Evolutionary conservation across 371 early-diverging fungal species (phyloP), one percentile per base, ranked within the genome.

Genomic region (Gilbertella persicaria): DNA sequence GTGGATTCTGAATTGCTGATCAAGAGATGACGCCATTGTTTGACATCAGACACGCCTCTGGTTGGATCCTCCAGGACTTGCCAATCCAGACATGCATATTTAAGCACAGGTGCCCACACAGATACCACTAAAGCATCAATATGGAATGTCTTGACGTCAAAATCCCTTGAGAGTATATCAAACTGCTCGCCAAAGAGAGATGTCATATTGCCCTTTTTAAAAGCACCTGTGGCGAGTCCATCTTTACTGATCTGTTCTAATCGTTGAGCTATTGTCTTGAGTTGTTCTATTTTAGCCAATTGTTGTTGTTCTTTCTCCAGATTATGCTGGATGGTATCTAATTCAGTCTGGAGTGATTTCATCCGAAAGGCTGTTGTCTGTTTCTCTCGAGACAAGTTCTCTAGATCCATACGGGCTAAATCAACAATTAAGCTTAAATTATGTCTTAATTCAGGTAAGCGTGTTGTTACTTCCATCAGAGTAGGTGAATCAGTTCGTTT

Each of bases 371-470:
- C 59, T 25, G 73, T 81, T 0, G 73, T 60, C 19, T 82, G 77
- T 29, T 80, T 77, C 38, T 84, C 83, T 26, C 85, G 53, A 1
- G 86, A 68, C 19, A 88, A 33, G 28, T 88, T 85, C 45, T 89
- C 77, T 28, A 93, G 59, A 59, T 92, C 89, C 10, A 71, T 62
- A 43, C 85, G 78, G 0, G 91, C 75, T 24, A 90, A 69, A 45
- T 89, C 89, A 0, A 84, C 86, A 51, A 93, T 66, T 3, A 91
- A 60, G 4, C 84, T 78, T 10, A 92, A 50, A 45, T 94, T 94
- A 59, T 94, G 88, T 13, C 90, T 82, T 20, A 94, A 69, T 58
- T 94, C 94, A 3, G 87, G 90, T 30, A 87, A 62, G 17, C 78
- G 80, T 21, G 73, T 79, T 24, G 79, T 78, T 2, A 72, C 76